Percentiles rank a stretch among this genome's conserved stretches.
Conservation (phyloP, 495 filamentous ascomycete genomes). For the Penicillium salamii region DNA sequence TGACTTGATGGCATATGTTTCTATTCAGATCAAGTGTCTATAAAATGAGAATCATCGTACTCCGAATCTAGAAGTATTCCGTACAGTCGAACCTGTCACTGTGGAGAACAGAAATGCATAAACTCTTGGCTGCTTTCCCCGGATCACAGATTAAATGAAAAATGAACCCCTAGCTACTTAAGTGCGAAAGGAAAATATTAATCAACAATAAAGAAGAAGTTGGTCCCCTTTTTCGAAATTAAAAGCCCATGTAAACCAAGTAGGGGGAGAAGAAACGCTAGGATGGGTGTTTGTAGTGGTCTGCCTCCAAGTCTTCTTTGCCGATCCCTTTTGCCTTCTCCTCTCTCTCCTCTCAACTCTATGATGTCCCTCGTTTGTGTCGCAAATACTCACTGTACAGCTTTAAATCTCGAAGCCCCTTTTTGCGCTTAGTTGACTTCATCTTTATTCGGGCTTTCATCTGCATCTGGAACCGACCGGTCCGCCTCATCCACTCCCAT, state of each 20-base stretch:
- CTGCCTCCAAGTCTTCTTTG: neutral
- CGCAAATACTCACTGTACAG: conserved; percentile 6
- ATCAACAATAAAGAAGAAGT: no score
- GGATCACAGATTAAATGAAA: no score
- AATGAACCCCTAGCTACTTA: no score
- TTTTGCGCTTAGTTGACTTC: conserved; percentile 2
- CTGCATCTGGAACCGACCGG: conserved; percentile 16
- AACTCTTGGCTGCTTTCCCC: conserved; percentile 16
- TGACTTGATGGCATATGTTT: no score
- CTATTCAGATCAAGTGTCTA: no score
- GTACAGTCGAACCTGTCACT: no score
- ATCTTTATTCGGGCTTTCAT: conserved; percentile 24
- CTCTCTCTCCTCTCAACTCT: conserved; percentile 3
- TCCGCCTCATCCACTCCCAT: conserved; percentile 1
- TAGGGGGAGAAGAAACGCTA: neutral
- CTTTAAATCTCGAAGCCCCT: conserved; percentile 4
- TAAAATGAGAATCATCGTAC: no score
- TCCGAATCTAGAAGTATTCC: no score
- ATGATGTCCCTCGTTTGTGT: neutral
- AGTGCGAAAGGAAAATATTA: no score
- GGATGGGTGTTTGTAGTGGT: conserved; percentile 4
- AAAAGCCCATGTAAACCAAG: no score
- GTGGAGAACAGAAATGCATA: no score
- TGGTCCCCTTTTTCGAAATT: no score
- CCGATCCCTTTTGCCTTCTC: conserved; percentile 15